Conservation (phyloP, 1,284 basidiomycete species). For the Agaricales sp. region DNA sequence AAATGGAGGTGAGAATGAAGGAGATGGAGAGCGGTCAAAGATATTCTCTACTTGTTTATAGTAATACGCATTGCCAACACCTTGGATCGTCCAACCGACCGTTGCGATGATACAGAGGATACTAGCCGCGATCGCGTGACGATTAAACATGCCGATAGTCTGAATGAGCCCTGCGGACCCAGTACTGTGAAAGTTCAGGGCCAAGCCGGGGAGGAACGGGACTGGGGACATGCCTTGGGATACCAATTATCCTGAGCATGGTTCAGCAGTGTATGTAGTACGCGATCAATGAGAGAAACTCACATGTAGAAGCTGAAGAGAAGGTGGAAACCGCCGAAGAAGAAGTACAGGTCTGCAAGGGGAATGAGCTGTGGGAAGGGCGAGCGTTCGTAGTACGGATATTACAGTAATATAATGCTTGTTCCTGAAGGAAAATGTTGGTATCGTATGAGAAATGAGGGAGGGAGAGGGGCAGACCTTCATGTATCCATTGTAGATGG, state of each 20-base stretch:
- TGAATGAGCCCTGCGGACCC: slow-evolving; percentile 95
- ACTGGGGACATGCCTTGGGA: slow-evolving; percentile 47
- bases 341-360: slow-evolving; percentile 80
- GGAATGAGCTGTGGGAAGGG: slow-evolving; percentile 16
- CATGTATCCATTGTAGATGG: slow-evolving; percentile 95
- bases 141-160: slow-evolving; percentile 72
- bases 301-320: slow-evolving; percentile 84
- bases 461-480: slow-evolving; percentile 48
- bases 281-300: slow-evolving; percentile 23
- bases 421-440: slow-evolving; percentile 43
- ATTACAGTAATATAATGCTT: slow-evolving; percentile 78
- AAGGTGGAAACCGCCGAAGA: slow-evolving; percentile 91
- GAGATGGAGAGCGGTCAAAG: background rate
- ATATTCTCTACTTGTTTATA: slow-evolving; percentile 57
- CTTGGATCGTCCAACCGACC: slow-evolving; percentile 83
- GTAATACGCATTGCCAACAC: slow-evolving; percentile 73
- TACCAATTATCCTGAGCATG: slow-evolving; percentile 70
- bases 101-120: slow-evolving; percentile 75
- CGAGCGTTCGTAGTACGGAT: slow-evolving; percentile 17
- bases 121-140: slow-evolving; percentile 57
- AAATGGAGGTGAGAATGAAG: slow-evolving; percentile 11
- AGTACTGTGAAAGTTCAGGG: slow-evolving; percentile 41
- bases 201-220: slow-evolving; percentile 5
- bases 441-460: slow-evolving; percentile 9
- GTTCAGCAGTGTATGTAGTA: background rate